Conservation (phyloP, 202 grass and related monocot genomes). For the Musa balbisiana region DNA sequence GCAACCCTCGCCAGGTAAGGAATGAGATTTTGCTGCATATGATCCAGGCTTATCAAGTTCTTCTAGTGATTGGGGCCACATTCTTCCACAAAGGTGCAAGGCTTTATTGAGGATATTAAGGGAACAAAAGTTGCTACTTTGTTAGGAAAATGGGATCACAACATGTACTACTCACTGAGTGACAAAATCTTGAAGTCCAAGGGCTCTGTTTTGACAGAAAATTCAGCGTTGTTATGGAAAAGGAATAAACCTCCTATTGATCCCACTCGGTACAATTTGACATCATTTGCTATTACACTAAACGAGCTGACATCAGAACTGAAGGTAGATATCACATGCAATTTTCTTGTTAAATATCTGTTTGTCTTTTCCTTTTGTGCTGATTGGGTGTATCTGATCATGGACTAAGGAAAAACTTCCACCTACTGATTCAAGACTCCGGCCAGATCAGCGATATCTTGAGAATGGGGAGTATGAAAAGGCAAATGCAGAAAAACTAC, state of each 20-base stretch:
- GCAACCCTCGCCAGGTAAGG: slow-evolving; percentile 59
- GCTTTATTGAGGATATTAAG: slow-evolving; percentile 41
- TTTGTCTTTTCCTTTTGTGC: slow-evolving; percentile 16
- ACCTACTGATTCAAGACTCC: slow-evolving; percentile 63
- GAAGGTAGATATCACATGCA: slow-evolving; percentile 33
- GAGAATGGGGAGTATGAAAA: slow-evolving; percentile 60
- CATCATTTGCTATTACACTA: slow-evolving; percentile 58
- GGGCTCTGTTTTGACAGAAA: slow-evolving; percentile 25
- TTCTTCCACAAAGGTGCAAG: slow-evolving; percentile 52
- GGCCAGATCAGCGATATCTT: slow-evolving; percentile 54
- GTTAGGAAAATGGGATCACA: slow-evolving; percentile 57
- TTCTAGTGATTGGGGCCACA: neutral
- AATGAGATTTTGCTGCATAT: neutral
- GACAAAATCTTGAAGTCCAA: slow-evolving; percentile 29
- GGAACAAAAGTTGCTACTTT: slow-evolving; percentile 45
- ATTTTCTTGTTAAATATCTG: neutral
- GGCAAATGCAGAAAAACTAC: slow-evolving; percentile 53
- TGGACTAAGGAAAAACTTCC: slow-evolving; percentile 60
- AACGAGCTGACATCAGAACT: slow-evolving; percentile 47
- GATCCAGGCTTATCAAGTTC: neutral
- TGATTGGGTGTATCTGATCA: slow-evolving; percentile 10
- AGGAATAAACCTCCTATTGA: slow-evolving; percentile 41
- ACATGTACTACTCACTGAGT: slow-evolving; percentile 31
- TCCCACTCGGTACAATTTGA: slow-evolving; percentile 64
- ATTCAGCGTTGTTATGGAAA: slow-evolving; percentile 49